Evolutionary conservation across 78 protist genomes (phyloP), one percentile per base, ranked within the genome.

Genomic region (Emiliania huxleyi): DNA sequence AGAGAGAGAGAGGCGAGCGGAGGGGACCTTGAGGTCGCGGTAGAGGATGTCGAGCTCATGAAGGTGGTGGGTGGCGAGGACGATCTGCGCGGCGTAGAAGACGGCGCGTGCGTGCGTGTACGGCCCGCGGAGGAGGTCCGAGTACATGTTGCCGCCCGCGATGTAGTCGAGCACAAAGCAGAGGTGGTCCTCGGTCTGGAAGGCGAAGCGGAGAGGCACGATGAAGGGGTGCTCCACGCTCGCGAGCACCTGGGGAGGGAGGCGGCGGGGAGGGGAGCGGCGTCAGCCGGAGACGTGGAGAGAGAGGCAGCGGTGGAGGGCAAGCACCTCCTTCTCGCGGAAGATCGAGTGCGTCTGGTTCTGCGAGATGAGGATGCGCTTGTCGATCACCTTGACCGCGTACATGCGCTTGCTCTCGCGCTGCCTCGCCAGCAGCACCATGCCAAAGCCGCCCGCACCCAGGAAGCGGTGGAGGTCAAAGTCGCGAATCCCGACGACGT

Each of bases 261-360:
- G n/a, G n/a, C n/a, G n/a, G n/a, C n/a, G n/a, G n/a, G n/a, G n/a
- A n/a, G n/a, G n/a, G n/a, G n/a, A n/a, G n/a, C n/a, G n/a, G n/a
- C n/a, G n/a, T n/a, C n/a, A n/a, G n/a, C n/a, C n/a, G n/a, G n/a
- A n/a, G n/a, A n/a, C n/a, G n/a, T n/a, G n/a, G n/a, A n/a, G n/a
- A n/a, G n/a, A n/a, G n/a, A n/a, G n/a, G n/a, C n/a, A n/a, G n/a
- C n/a, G n/a, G n/a, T n/a, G n/a, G n/a, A n/a, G n/a, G n/a, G n/a
- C n/a, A n/a, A n/a, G 96, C 90, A 97, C 95, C 19, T 92, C 75
- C 94, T 97, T 97, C 93, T 97, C 98, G 35, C 89, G 48, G 55
- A 81, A 81, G 89, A 81, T 44, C 38, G 89, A 81, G n/a, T 37
- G 46, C 37, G 83, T 73, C 83, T 73, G 90, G 19, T 46, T 43